phyloP scores from a whole-genome alignment of 2,329 filamentous ascomycete species.

The Phoma sp. region DNA sequence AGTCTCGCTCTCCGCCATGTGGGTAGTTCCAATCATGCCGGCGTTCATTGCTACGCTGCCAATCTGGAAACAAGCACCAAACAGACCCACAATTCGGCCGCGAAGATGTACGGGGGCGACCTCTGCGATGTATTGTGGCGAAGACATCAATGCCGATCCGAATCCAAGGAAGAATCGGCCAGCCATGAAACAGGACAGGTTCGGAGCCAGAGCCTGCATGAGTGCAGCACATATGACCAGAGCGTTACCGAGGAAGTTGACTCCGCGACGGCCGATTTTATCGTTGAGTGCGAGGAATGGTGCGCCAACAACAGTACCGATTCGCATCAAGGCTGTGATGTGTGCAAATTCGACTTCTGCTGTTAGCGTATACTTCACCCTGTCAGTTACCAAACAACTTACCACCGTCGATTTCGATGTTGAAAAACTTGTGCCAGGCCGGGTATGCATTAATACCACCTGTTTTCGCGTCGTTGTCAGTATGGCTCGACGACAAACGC shows the following conservation, averaged over 20 bases:
- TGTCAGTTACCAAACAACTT: conserved; percentile 17
- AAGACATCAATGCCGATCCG: conserved; percentile 47
- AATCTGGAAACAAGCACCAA: conserved; percentile 56
- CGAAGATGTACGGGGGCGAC: conserved; percentile 43
- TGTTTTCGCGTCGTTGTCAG: not conserved
- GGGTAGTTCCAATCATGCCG: conserved; percentile 52
- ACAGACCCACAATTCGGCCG: conserved; percentile 56
- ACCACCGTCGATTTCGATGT: conserved; percentile 49
- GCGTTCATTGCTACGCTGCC: conserved; percentile 53
- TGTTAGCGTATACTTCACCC: conserved; percentile 19
- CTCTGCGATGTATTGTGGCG: conserved; percentile 51
- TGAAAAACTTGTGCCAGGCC: conserved; percentile 54
- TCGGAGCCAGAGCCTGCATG: conserved; percentile 42
- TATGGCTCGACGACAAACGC: not conserved
- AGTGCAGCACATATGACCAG: conserved; percentile 55
- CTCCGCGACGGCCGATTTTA: conserved; percentile 54
- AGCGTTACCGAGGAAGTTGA: conserved; percentile 56
- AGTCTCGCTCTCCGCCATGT: conserved; percentile 35
- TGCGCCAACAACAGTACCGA: conserved; percentile 54
- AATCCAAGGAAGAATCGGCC: conserved; percentile 50
- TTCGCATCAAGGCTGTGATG: conserved; percentile 57
- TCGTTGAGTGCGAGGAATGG: conserved; percentile 56
- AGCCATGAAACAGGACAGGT: conserved; percentile 47
- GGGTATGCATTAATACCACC: conserved; percentile 53
- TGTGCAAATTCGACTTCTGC: conserved; percentile 36